Percentiles rank a stretch among this genome's conserved stretches.
Evolutionary conservation across 2,329 filamentous ascomycete species (phyloP).

Genomic region (Colletotrichum coccodes): DNA sequence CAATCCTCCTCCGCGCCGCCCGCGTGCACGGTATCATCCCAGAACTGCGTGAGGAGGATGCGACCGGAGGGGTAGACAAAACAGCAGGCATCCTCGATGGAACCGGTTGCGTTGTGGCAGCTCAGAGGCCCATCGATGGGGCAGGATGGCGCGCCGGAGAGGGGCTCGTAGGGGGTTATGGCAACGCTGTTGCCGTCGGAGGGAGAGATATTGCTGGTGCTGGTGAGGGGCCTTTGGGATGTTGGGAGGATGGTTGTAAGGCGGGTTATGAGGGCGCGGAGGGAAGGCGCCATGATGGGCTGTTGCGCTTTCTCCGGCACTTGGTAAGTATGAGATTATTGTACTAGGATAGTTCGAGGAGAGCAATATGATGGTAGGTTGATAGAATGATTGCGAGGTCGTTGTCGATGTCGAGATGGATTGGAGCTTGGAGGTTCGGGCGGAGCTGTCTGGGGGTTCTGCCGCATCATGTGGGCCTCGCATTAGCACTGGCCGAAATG

Average conservation of each 20-base stretch:
- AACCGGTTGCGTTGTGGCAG: slow-evolving; percentile 50
- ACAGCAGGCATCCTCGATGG: slow-evolving; percentile 51
- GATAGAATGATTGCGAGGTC: background rate
- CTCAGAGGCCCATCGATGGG: slow-evolving; percentile 53
- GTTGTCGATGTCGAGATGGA: background rate
- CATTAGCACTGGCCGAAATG: background rate
- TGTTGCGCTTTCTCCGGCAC: no score
- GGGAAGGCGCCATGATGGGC: slow-evolving; percentile 8
- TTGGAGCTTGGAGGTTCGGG: background rate
- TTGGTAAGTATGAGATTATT: background rate
- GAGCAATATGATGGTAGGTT: background rate
- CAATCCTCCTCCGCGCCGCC: slow-evolving; percentile 54
- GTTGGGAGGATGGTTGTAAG: slow-evolving; percentile 6
- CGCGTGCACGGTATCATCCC: slow-evolving; percentile 52
- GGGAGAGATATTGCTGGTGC: background rate
- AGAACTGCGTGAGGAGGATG: slow-evolving; percentile 55
- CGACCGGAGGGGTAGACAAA: slow-evolving; percentile 53
- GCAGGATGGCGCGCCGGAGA: slow-evolving; percentile 49
- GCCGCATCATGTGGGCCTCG: slow-evolving; percentile 2
- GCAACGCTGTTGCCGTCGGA: background rate
- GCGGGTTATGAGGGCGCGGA: slow-evolving; percentile 3
- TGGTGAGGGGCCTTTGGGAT: slow-evolving; percentile 2
- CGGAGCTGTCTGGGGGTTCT: slow-evolving; percentile 25
- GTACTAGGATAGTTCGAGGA: background rate
- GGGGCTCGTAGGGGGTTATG: slow-evolving; percentile 46